Conservation (phyloP, 345 rosid species). For the Reutealis trisperma region DNA sequence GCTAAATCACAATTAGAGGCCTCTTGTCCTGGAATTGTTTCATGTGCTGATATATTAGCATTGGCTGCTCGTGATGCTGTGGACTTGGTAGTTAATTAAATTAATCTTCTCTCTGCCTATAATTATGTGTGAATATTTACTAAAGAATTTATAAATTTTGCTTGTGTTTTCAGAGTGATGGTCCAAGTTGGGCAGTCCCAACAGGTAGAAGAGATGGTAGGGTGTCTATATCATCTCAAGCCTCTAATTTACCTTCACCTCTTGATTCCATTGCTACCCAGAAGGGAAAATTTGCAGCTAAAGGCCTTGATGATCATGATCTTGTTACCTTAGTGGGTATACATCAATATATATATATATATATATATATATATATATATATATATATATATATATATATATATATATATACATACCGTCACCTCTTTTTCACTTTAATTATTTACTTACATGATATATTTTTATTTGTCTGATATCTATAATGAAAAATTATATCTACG, state of each 20-base stretch:
- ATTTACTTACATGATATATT: no score
- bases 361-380: no score
- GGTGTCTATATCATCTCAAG: constrained; percentile 54
- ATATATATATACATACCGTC: no score
- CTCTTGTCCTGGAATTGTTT: constrained; percentile 40
- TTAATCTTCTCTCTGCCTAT: neutral
- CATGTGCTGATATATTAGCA: constrained; percentile 49
- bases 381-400: no score
- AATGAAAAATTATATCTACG: no score
- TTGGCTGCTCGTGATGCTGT: constrained; percentile 47
- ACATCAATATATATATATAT: no score
- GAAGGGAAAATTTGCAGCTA: constrained; percentile 63
- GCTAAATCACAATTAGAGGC: constrained; percentile 41
- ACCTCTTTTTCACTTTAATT: neutral
- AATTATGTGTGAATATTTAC: no score
- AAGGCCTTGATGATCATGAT: constrained; percentile 62
- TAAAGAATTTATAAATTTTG: no score
- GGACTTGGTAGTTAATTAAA: constrained; percentile 26
- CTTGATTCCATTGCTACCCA: constrained; percentile 42
- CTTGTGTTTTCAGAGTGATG: constrained; percentile 44
- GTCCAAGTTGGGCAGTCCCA: constrained; percentile 73
- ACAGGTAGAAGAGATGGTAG: constrained; percentile 80
- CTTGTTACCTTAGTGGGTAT: constrained; percentile 72
- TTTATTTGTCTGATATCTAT: no score
- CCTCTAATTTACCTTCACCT: constrained; percentile 58